Conservation (phyloP, 257 asterid species). For the Apocynum venetum region DNA sequence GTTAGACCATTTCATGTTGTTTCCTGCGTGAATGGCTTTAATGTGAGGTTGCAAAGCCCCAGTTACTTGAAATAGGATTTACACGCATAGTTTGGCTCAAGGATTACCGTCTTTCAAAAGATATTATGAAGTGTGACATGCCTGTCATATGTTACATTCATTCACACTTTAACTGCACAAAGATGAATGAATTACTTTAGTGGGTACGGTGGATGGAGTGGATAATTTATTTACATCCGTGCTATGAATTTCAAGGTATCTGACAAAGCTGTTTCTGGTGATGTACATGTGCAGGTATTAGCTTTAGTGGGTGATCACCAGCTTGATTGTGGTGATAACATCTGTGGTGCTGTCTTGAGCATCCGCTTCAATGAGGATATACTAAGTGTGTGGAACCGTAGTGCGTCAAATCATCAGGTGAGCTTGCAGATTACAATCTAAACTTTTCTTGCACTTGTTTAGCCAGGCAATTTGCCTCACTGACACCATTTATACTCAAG, state of each 20-base stretch:
- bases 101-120: background rate
- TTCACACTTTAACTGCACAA: background rate
- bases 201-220: background rate
- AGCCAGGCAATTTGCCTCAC: slow-evolving; percentile 3
- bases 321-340: slow-evolving; percentile 81
- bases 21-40: background rate
- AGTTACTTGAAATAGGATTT: background rate
- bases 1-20: background rate
- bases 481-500: slow-evolving; percentile 25
- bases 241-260: background rate
- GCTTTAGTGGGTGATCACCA: slow-evolving; percentile 83
- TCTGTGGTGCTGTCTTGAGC: slow-evolving; percentile 91
- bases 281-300: slow-evolving; percentile 53
- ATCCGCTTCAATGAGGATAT: slow-evolving; percentile 96
- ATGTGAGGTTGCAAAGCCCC: background rate
- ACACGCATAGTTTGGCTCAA: background rate
- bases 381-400: slow-evolving; percentile 93
- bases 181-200: background rate
- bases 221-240: background rate
- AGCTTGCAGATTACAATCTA: slow-evolving; percentile 8
- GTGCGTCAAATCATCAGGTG: slow-evolving; percentile 95
- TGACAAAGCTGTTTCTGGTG: background rate
- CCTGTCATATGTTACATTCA: background rate
- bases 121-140: background rate
- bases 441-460: background rate